Conservation (phyloP, 768 basidiomycete genomes). For the Multifurca ochricompacta region DNA sequence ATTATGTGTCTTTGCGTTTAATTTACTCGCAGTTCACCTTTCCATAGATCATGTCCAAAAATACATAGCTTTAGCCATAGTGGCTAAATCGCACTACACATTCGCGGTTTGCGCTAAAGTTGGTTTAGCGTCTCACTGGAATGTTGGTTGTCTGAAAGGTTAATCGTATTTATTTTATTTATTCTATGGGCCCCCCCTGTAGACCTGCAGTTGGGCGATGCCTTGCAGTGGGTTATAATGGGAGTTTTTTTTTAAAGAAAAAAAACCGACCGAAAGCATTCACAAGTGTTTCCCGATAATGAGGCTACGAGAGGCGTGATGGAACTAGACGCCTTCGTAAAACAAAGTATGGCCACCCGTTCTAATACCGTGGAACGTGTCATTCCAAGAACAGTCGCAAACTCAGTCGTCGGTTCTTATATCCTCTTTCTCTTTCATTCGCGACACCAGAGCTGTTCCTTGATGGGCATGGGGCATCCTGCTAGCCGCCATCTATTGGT, state of each 20-base stretch:
- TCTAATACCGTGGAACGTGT: background rate
- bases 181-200: too few species aligned
- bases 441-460: constrained; percentile 80
- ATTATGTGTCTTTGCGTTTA: too few species aligned
- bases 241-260: background rate
- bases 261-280: background rate
- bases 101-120: constrained; percentile 49
- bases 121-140: constrained; percentile 52
- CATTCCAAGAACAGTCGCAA: constrained; percentile 70
- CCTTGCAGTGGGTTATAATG: background rate
- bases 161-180: too few species aligned
- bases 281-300: constrained; percentile 51
- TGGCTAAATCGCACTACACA: too few species aligned
- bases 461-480: constrained; percentile 86
- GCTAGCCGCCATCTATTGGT: constrained; percentile 78
- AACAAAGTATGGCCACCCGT: constrained; percentile 49
- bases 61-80: too few species aligned
- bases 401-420: constrained; percentile 78
- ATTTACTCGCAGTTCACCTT: too few species aligned
- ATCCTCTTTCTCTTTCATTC: constrained; percentile 94
- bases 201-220: too few species aligned
- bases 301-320: constrained; percentile 84
- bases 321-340: constrained; percentile 78
- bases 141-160: too few species aligned
- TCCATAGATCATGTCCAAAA: too few species aligned